Base-by-base conservation (phyloP, 768 basidiomycete species). In the Boletus tomentosulus region DNA sequence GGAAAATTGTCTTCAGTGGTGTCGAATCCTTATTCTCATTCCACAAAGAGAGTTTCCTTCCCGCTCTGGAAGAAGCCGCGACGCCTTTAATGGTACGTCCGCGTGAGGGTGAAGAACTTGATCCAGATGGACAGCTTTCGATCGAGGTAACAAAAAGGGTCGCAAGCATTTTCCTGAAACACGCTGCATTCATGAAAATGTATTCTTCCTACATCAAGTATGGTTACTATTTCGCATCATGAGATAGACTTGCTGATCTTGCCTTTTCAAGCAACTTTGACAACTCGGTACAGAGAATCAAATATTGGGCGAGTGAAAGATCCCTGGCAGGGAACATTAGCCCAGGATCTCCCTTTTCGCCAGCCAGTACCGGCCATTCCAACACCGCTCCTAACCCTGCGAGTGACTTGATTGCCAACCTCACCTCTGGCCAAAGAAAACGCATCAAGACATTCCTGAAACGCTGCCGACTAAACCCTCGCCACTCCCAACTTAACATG, bases 191-290 rank as follows among this genome's bases (percentile, higher is more conserved):
- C 76, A 92, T 99, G 91, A 91, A 79, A 74, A 98, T 98, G 89
- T 99, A 99, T 69, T 94, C 93, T 31, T 89, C 88, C 42, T 99
- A 98, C 68, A 96, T 96, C 78, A 98, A 98, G 92, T 93, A 68
- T 66, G 87, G 19, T 72, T 37, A 3, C 9, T 52, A 48, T 46
- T 57, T 38, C 9, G 55, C 9, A 54, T 37, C 46, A 34, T 46
- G 47, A 46, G 39, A 33, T 43, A 15, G 12, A 37, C 50, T 34
- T 51, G 52, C 60, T 68, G 38, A 60, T 52, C 49, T 34, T 28
- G 16, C 51, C 28, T 31, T 44, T 28, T 57, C 34, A 62, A 94
- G 92, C 72, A 95, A 96, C 70, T 98, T 98, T 69, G 95, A 98
- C 68, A 92, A 86, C 66, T 89, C 93, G 2, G 81, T 95, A 11